Base-by-base conservation (phyloP, 345 rosid genomes). In the Acer yangbiense region DNA sequence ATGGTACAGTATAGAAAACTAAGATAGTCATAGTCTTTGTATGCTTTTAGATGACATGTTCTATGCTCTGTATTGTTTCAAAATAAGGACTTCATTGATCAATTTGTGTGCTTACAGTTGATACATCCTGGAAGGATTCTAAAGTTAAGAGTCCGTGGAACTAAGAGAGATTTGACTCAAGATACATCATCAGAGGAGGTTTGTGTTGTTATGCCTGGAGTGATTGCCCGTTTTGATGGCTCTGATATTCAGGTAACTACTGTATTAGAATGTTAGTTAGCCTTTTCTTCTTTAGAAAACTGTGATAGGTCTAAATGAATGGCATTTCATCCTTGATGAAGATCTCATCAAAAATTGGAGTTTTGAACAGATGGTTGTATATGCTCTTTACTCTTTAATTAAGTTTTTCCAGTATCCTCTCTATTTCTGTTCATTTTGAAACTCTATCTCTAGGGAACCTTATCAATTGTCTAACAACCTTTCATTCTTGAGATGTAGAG, bases 201-300 rank as follows among this genome's bases (percentile, higher is more conserved):
- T 75, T 91, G 90, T 67, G 83, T 88, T 71, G 89, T 91, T 77
- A 80, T 94, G 79, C 90, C 97, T 6, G 97, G 97, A 46, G 89
- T 89, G 4, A 84, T 96, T 71, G 97, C 97, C 10, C 99, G 95
- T 75, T 94, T 94, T 68, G 97, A 96, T 83, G 97, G 93, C 72
- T 79, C 88, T 44, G 88, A 90, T 73, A 79, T 95, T 81, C 92
- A 85, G 94, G 99, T 91, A 77, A 58, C 39, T 58, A 46, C 39
- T 35, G 6, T 5, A 35, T 52, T 65, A n/a, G 32, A 65, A 35
- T 65, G 67, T 7, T 27, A 25, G 68, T 74, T 74, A 50, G 13
- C 16, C n/a, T 23, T 6, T 60, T 18, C 18, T 6, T 48, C 48
- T 74, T 63, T 16, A 20, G 66, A 32, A 13, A 60, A 41, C 29